A percentile compares a stretch with the other conserved stretches of the same genome.
Evolutionary conservation across 176 grass and related monocot species (phyloP).

Genomic region (Luzula sylvatica): DNA sequence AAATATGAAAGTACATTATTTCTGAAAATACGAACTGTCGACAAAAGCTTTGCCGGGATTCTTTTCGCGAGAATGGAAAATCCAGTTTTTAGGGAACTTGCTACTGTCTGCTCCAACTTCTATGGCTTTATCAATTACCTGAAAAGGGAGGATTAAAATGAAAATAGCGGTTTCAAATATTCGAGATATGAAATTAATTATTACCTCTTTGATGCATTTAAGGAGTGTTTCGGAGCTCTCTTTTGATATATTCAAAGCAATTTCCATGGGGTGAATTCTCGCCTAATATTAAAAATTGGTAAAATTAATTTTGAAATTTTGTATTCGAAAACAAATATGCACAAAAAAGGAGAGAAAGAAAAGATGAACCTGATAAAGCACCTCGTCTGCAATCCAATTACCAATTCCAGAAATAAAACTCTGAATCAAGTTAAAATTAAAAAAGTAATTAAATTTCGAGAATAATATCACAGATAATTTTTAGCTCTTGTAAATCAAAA

Average conservation of each 20-base stretch:
- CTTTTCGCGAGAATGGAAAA: slow-evolving; percentile 11
- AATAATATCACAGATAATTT: too few relatives aligned
- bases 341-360: not conserved
- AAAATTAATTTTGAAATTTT: not conserved
- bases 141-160: too few relatives aligned
- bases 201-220: slow-evolving; percentile 67
- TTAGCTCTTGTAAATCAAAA: too few relatives aligned
- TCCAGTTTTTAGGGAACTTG: slow-evolving; percentile 16
- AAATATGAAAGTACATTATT: too few relatives aligned
- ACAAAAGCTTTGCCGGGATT: slow-evolving; percentile 20
- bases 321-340: not conserved
- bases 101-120: slow-evolving; percentile 19
- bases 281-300: slow-evolving; percentile 24
- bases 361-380: slow-evolving; percentile 67
- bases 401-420: slow-evolving; percentile 77
- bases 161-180: too few relatives aligned
- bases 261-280: slow-evolving; percentile 75
- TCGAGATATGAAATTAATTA: too few relatives aligned
- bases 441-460: too few relatives aligned
- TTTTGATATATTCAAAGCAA: slow-evolving; percentile 43
- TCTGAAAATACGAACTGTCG: slow-evolving; percentile 2
- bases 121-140: slow-evolving; percentile 19
- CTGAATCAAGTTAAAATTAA: slow-evolving; percentile 15
- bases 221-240: slow-evolving; percentile 40
- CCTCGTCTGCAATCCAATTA: slow-evolving; percentile 73